These are phyloP conservation scores for Chrysosphaeria jannelii DNA, from an alignment of 2,329 filamentous ascomycete species.

Conservation along the genomic window DNA sequence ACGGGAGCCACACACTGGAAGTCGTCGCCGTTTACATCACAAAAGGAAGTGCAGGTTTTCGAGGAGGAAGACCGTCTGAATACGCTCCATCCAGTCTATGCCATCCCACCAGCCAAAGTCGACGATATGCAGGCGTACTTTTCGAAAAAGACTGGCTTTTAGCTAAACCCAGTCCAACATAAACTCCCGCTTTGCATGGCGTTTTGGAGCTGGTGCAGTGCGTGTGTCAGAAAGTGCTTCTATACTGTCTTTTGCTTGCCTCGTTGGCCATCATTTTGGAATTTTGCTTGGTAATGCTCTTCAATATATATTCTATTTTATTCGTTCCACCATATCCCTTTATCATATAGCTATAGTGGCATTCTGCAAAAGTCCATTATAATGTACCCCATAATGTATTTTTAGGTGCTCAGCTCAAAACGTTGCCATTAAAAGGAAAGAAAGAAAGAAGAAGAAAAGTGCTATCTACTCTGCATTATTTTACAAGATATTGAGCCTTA, in stretches of 20 bases:
- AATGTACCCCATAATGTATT: too few species aligned
- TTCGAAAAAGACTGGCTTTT: constrained; percentile 24
- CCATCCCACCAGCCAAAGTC: constrained; percentile 42
- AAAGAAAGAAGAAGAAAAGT: too few species aligned
- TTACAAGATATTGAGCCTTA: too few species aligned
- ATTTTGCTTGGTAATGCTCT: background rate
- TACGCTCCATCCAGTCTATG: constrained; percentile 57
- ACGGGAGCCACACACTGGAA: constrained; percentile 9
- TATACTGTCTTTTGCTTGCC: background rate
- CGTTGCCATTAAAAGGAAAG: too few species aligned
- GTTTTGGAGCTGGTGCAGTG: background rate
- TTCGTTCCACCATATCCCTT: background rate
- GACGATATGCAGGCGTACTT: constrained; percentile 36
- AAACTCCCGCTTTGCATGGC: background rate
- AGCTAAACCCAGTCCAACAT: background rate
- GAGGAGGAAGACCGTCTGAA: constrained; percentile 38
- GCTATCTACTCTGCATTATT: too few species aligned
- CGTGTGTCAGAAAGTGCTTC: background rate
- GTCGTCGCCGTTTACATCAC: constrained; percentile 15
- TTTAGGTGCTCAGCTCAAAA: too few species aligned
- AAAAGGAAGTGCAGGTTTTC: constrained; percentile 29
- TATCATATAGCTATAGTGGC: too few species aligned
- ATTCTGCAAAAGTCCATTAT: too few species aligned
- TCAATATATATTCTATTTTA: background rate
- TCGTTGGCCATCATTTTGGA: background rate